phyloP scores from a whole-genome alignment of 2,329 filamentous ascomycete species.

The Zasmidium cellare region DNA sequence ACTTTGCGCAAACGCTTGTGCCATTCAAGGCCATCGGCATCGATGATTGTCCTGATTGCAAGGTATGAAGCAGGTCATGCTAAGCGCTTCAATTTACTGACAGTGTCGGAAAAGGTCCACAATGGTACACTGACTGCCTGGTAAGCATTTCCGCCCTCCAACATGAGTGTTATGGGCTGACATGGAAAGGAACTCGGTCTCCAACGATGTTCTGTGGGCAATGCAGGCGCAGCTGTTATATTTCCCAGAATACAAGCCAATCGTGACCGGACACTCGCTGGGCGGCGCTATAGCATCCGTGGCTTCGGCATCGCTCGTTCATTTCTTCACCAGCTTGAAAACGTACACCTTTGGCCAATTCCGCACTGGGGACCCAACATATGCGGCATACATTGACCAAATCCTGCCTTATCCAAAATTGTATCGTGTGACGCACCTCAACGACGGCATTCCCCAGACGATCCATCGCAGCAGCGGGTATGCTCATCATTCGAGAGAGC shows the following conservation, averaged over 20 bases:
- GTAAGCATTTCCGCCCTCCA: background rate
- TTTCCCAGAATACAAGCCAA: slow-evolving; percentile 7
- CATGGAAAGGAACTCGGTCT: slow-evolving; percentile 3
- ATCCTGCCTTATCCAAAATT: slow-evolving; percentile 7
- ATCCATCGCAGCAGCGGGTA: slow-evolving; percentile 1
- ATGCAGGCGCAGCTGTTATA: slow-evolving; percentile 1
- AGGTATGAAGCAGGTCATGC: background rate
- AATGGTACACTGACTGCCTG: slow-evolving; percentile 9
- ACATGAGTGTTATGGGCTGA: background rate
- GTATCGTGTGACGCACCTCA: slow-evolving; percentile 13
- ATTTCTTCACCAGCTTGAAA: slow-evolving; percentile 3
- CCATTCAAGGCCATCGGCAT: slow-evolving; percentile 9
- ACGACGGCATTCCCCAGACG: slow-evolving; percentile 8
- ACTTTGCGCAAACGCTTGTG: slow-evolving; percentile 8
- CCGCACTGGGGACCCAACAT: slow-evolving; percentile 8
- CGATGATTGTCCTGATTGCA: slow-evolving; percentile 9
- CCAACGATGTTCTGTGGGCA: background rate
- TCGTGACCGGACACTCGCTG: slow-evolving; percentile 11
- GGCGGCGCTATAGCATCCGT: slow-evolving; percentile 10
- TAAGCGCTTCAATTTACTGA: too few relatives aligned
- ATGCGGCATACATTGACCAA: slow-evolving; percentile 5
- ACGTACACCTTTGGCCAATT: slow-evolving; percentile 14
- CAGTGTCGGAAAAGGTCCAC: slow-evolving; percentile 3
- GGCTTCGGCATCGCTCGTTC: slow-evolving; percentile 8
- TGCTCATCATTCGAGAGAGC: slow-evolving; percentile 9